Percentiles rank a stretch among this genome's conserved stretches.
phyloP scores from a whole-genome alignment of 495 filamentous ascomycete species.

The Neurospora sp. region DNA sequence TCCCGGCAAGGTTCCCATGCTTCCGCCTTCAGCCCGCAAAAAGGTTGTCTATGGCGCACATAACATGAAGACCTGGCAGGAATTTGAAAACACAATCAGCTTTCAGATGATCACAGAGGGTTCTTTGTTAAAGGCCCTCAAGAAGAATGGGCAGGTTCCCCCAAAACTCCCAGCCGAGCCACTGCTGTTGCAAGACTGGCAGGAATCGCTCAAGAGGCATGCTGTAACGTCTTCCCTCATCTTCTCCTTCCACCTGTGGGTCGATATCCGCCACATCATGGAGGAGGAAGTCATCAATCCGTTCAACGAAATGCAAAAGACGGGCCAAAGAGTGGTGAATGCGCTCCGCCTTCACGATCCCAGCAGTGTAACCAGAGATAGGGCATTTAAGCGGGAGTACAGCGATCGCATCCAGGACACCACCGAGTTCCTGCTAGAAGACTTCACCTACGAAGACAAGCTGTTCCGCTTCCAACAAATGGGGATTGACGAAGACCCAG shows the following conservation, averaged over 20 bases:
- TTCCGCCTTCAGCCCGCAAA: slow-evolving; percentile 4
- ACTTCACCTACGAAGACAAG: slow-evolving; percentile 14
- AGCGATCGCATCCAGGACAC: slow-evolving; percentile 9
- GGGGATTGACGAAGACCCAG: slow-evolving; percentile 1
- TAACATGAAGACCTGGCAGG: slow-evolving; percentile 3
- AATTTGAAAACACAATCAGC: slow-evolving; percentile 7
- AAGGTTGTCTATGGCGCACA: slow-evolving; percentile 12
- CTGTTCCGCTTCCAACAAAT: slow-evolving; percentile 1
- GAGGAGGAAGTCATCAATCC: slow-evolving; percentile 11
- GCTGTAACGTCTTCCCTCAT: slow-evolving; percentile 5
- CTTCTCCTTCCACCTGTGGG: slow-evolving; percentile 18
- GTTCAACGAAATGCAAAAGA: slow-evolving; percentile 12
- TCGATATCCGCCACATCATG: slow-evolving; percentile 22
- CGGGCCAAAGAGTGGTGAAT: slow-evolving; percentile 4
- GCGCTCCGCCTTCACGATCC: slow-evolving; percentile 1
- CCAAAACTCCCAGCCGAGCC: slow-evolving; percentile 10
- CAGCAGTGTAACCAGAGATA: not conserved
- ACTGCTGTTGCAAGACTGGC: slow-evolving; percentile 11
- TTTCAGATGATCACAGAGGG: slow-evolving; percentile 11
- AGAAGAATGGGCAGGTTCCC: slow-evolving; percentile 4
- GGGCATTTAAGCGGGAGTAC: slow-evolving; percentile 8
- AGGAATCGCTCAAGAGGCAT: slow-evolving; percentile 5
- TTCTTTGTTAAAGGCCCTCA: slow-evolving; percentile 13
- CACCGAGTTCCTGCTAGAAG: slow-evolving; percentile 7
- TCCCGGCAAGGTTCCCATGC: slow-evolving; percentile 15